A percentile compares a stretch with the other conserved stretches of the same genome.
These are phyloP conservation scores for Stemphylium beticola DNA, from an alignment of 2,329 filamentous ascomycete species.

Conservation along the genomic window DNA sequence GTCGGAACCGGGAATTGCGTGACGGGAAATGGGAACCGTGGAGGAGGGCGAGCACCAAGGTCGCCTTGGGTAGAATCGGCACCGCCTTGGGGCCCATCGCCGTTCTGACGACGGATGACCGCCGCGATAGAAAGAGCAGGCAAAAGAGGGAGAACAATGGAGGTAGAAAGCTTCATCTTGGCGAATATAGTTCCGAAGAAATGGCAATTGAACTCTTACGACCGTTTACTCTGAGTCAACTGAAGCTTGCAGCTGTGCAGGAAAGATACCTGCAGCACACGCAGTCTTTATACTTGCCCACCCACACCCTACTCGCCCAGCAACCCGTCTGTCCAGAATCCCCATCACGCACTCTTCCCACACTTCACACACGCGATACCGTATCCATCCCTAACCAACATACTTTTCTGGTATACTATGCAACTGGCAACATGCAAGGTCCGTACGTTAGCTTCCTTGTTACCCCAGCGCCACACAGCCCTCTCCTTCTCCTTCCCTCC, in stretches of 20 bases:
- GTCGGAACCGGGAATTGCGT: conserved; percentile 30
- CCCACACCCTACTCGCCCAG: neutral
- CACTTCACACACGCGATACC: neutral
- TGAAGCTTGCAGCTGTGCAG: conserved; percentile 8
- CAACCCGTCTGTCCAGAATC: neutral
- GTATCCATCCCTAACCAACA: neutral
- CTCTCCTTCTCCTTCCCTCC: neutral
- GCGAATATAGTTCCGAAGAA: neutral
- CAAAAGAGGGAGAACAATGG: conserved; percentile 27
- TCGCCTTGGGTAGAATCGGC: conserved; percentile 32
- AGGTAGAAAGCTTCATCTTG: conserved; percentile 29
- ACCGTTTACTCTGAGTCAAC: conserved; percentile 1
- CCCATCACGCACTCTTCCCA: neutral
- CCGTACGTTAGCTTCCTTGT: conserved; percentile 4
- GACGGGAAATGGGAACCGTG: conserved; percentile 31
- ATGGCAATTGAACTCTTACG: conserved; percentile 1
- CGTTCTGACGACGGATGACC: conserved; percentile 28
- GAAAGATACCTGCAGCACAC: neutral
- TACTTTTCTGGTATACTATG: conserved; percentile 3
- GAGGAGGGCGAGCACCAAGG: conserved; percentile 26
- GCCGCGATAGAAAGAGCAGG: conserved; percentile 27
- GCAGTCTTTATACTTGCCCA: conserved; percentile 5
- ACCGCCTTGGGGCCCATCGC: conserved; percentile 30
- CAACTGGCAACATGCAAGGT: neutral
- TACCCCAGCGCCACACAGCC: neutral